phyloP scores from a whole-genome alignment of 768 basidiomycete genomes.

The Mycena belliarum region DNA sequence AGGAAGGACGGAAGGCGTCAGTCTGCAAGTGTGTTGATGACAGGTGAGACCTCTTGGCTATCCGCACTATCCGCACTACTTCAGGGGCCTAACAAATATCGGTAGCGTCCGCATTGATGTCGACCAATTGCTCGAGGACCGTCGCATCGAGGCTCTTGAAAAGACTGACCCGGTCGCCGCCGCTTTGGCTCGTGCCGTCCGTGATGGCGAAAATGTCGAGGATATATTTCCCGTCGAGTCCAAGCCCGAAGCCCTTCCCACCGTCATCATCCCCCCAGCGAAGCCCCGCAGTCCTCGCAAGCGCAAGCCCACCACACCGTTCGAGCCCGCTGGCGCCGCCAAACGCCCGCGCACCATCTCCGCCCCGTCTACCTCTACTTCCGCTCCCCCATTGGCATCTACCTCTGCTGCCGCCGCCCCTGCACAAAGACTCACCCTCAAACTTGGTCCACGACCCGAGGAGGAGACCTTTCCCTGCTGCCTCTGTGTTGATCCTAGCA shows the following conservation, averaged over 20 bases:
- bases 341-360: slow-evolving; percentile 10
- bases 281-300: slow-evolving; percentile 20
- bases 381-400: slow-evolving; percentile 3
- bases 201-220: slow-evolving; percentile 3
- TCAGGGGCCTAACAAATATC: not conserved
- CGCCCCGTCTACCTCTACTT: not conserved
- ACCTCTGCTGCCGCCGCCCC: not conserved
- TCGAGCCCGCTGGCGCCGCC: slow-evolving; percentile 6
- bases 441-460: slow-evolving; percentile 56
- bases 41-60: too few relatives aligned
- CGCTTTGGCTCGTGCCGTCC: slow-evolving; percentile 14
- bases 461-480: slow-evolving; percentile 63
- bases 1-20: slow-evolving; percentile 80
- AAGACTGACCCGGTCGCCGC: slow-evolving; percentile 17
- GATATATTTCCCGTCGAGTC: not conserved
- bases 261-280: not conserved
- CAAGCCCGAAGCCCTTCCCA: not conserved
- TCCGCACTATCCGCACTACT: too few relatives aligned
- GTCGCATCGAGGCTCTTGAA: slow-evolving; percentile 46
- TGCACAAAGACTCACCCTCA: slow-evolving; percentile 57
- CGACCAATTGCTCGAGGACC: slow-evolving; percentile 75
- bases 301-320: slow-evolving; percentile 16
- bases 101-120: slow-evolving; percentile 86
- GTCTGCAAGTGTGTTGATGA: slow-evolving; percentile 72
- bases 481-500: slow-evolving; percentile 57